Evolutionary conservation across 495 filamentous ascomycete species (phyloP), one percentile per base, ranked within the genome.

Genomic region (Peziza echinospora): DNA sequence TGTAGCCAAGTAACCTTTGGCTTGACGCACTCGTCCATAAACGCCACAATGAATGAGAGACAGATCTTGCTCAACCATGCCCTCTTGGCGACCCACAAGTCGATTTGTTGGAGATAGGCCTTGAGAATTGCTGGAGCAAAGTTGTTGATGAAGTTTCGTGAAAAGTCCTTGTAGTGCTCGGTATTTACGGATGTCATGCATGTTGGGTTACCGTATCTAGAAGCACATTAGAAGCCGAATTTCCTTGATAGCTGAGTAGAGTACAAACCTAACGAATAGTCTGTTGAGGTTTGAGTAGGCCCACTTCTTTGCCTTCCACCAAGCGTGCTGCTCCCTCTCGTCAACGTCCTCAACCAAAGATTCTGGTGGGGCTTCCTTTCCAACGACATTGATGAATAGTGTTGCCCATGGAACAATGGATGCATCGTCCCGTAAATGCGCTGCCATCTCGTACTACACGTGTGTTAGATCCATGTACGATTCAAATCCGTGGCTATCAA

Each of bases 241-340:
- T n/a, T n/a, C n/a, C n/a, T n/a, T n/a, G n/a, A n/a, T n/a, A n/a
- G n/a, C n/a, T n/a, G n/a, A n/a, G n/a, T n/a, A n/a, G n/a, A 43
- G 26, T 39, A 58, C 73, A 40, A 68, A 87, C 82, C 87, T 72
- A 49, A 93, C 87, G 61, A 86, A 97, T 9, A 96, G 73, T 51
- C 89, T 73, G 63, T 97, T 97, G 47, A 97, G 67, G 64, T 94
- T 96, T 53, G 83, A 87, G 61, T 94, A 96, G 5, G 87, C 79
- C 91, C 89, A 96, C 63, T 96, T 97, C 79, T 96, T 97, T 45
- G 84, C 81, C 70, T 96, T 97, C 87, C 89, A 97, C 86, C 89
- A 97, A 60, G 93, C 83, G 60, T 93, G 85, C 46, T 74, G 70
- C 60, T 93, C 91, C 23, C 91, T 74, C 57, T 96, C 91, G 17